A percentile compares a stretch with the other conserved stretches of the same genome.
Conservation (phyloP, 345 rosid species). For the Stellera chamaejasme region DNA sequence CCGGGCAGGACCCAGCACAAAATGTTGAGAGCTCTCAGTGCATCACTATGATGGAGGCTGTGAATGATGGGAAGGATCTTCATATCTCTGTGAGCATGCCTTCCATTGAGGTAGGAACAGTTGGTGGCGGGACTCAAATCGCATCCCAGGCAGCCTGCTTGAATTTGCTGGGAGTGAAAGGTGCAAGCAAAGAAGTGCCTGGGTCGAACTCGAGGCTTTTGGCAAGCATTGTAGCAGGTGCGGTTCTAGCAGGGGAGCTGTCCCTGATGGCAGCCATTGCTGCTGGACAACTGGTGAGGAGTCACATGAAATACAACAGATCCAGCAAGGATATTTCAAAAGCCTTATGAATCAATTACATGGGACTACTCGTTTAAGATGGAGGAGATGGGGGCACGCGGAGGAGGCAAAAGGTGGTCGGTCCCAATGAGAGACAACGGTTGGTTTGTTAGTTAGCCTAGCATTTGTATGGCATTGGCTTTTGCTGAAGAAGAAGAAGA, state of each 20-base stretch:
- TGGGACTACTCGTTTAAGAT: too few relatives aligned
- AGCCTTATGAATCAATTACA: neutral
- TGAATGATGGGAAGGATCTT: slow-evolving; percentile 36
- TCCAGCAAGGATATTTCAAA: slow-evolving; percentile 12
- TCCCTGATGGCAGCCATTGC: slow-evolving; percentile 42
- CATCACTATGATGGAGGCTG: slow-evolving; percentile 52
- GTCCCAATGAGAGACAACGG: too few relatives aligned
- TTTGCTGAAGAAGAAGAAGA: too few relatives aligned
- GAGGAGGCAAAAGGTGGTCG: too few relatives aligned
- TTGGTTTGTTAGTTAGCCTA: too few relatives aligned
- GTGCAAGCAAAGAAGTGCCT: slow-evolving; percentile 32
- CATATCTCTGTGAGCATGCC: slow-evolving; percentile 47
- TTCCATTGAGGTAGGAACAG: slow-evolving; percentile 46
- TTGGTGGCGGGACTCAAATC: slow-evolving; percentile 51
- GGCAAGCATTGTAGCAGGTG: slow-evolving; percentile 40
- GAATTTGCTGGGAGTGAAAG: slow-evolving; percentile 48
- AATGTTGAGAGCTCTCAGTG: slow-evolving; percentile 47
- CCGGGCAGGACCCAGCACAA: slow-evolving; percentile 53
- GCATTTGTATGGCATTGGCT: too few relatives aligned
- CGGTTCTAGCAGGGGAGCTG: slow-evolving; percentile 48
- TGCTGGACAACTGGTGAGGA: slow-evolving; percentile 11
- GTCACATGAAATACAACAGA: slow-evolving; percentile 18
- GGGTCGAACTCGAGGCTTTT: slow-evolving; percentile 38
- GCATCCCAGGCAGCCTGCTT: slow-evolving; percentile 51
- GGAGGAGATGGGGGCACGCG: too few relatives aligned